Conservation (phyloP, 2,329 filamentous ascomycete species). For the Sclerotinia minor region DNA sequence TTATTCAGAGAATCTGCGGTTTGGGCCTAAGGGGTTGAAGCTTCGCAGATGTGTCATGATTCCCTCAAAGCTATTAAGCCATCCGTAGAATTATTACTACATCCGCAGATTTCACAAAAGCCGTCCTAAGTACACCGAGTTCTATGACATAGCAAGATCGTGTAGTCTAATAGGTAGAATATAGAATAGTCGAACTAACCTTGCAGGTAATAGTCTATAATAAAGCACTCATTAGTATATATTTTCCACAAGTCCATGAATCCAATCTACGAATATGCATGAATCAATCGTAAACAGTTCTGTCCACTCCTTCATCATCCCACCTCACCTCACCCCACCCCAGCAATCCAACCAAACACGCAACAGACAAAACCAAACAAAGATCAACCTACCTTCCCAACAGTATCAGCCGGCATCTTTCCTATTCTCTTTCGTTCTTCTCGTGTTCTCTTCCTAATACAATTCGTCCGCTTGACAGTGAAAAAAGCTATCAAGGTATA, state of each 20-base stretch:
- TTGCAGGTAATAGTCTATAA: constrained; percentile 42
- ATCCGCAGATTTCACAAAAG: background rate
- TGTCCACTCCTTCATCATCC: background rate
- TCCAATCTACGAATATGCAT: background rate
- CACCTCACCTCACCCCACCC: background rate
- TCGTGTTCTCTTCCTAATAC: too few species aligned
- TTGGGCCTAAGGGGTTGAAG: too few species aligned
- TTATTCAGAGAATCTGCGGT: background rate
- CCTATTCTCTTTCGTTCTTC: background rate
- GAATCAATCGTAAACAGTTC: background rate
- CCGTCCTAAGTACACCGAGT: background rate
- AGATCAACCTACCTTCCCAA: constrained; percentile 29
- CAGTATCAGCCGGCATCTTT: constrained; percentile 27
- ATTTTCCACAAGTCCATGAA: background rate
- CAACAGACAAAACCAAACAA: background rate
- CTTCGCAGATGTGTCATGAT: too few species aligned
- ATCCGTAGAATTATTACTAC: background rate
- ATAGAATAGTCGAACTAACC: constrained; percentile 33
- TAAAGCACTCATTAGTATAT: background rate
- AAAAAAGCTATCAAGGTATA: background rate
- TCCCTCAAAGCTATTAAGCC: background rate
- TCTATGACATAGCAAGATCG: too few species aligned
- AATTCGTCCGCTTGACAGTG: background rate
- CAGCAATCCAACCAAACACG: background rate
- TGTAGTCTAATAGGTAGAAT: background rate